phyloP scores from a whole-genome alignment of 2,329 filamentous ascomycete genomes.

The Exophiala sp. region DNA sequence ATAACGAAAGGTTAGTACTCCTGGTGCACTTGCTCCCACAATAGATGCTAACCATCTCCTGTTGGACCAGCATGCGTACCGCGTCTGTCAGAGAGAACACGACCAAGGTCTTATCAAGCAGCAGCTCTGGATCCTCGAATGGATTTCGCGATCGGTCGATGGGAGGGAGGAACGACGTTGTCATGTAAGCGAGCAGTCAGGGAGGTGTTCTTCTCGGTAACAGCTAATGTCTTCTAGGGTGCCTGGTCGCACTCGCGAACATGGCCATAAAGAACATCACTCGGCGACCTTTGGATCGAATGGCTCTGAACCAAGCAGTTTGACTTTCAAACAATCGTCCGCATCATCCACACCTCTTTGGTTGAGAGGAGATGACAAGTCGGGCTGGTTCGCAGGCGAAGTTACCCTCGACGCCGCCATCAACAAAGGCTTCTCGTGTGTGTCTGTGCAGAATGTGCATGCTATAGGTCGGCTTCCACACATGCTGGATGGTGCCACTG shows the following conservation, averaged over 20 bases:
- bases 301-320: conserved; percentile 9
- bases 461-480: conserved; percentile 27
- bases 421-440: conserved; percentile 27
- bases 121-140: conserved; percentile 6
- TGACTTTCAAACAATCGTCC: conserved; percentile 9
- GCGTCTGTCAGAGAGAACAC: conserved; percentile 13
- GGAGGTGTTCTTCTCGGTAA: background rate
- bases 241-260: background rate
- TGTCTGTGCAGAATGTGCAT: conserved; percentile 27
- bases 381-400: conserved; percentile 10
- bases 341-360: conserved; percentile 12
- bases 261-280: conserved; percentile 4
- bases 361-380: conserved; percentile 13
- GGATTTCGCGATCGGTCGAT: background rate
- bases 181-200: conserved; percentile 5
- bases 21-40: background rate
- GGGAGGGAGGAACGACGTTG: background rate
- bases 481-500: conserved; percentile 24
- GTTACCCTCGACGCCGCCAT: conserved; percentile 12
- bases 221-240: conserved; percentile 10
- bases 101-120: background rate
- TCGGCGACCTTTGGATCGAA: conserved; percentile 5
- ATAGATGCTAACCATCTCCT: conserved; percentile 3
- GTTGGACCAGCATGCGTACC: conserved; percentile 1
- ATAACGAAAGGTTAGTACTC: conserved; percentile 11